These are phyloP conservation scores for Sporobolus alterniflorus DNA, from an alignment of 202 grass and related monocot species.

Conservation along the genomic window DNA sequence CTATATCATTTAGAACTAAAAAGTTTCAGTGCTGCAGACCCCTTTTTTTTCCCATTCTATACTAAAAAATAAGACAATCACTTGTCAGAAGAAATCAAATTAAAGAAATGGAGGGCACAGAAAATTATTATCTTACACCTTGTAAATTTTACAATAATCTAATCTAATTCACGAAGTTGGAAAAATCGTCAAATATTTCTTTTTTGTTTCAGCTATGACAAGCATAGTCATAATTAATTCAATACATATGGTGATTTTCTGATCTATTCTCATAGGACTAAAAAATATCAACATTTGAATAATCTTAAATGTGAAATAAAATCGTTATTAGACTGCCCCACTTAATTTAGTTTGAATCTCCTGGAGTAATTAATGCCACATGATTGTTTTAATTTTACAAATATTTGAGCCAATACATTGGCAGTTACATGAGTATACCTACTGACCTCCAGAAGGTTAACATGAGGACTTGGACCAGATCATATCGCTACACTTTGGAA, in stretches of 20 bases:
- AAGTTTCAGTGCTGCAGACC: neutral
- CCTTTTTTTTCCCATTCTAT: neutral
- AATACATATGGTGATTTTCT: neutral
- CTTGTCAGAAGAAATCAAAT: too few species aligned
- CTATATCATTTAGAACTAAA: neutral
- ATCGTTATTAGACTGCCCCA: neutral
- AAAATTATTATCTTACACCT: neutral
- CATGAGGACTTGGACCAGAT: neutral
- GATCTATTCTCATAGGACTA: neutral
- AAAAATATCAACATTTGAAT: neutral
- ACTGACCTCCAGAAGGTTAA: neutral
- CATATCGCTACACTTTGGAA: conserved; percentile 7
- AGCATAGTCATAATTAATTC: neutral
- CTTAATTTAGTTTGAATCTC: neutral
- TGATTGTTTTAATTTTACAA: neutral
- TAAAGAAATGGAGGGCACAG: neutral
- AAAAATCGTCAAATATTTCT: neutral
- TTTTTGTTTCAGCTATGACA: neutral
- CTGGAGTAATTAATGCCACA: neutral
- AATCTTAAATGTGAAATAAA: neutral
- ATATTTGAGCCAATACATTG: conserved; percentile 11
- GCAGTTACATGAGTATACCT: neutral
- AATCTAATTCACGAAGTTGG: neutral
- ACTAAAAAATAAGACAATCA: neutral
- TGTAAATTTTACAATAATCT: neutral